Evolutionary conservation across 805 yeast species (phyloP).

Genomic region (Kregervanrija pseudodelftensis): DNA sequence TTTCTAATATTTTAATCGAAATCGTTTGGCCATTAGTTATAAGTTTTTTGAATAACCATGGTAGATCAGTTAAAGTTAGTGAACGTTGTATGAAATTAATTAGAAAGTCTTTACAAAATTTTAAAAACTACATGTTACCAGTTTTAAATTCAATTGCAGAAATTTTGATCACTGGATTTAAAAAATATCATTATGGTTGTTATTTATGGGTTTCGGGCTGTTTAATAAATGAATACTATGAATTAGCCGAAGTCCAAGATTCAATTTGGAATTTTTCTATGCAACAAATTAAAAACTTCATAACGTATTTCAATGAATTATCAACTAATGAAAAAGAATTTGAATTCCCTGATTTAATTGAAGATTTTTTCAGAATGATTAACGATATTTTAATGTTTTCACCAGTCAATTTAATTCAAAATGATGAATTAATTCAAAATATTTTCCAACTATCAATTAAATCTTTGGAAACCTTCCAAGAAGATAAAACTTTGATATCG

Average conservation of each 20-base stretch:
- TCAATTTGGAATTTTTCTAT: constrained; percentile 71
- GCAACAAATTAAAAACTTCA: constrained; percentile 56
- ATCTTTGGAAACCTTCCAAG: constrained; percentile 46
- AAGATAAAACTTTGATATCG: constrained; percentile 63
- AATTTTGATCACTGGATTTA: constrained; percentile 63
- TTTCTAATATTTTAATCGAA: constrained; percentile 46
- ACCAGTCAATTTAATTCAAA: constrained; percentile 45
- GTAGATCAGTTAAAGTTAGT: constrained; percentile 54
- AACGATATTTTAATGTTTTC: constrained; percentile 71
- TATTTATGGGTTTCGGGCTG: constrained; percentile 88
- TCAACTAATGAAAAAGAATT: constrained; percentile 18
- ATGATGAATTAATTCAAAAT: constrained; percentile 40
- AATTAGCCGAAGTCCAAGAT: constrained; percentile 37
- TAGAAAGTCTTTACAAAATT: constrained; percentile 57
- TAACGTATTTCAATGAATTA: constrained; percentile 30
- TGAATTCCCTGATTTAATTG: constrained; percentile 59
- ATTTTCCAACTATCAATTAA: constrained; percentile 54
- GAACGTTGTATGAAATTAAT: constrained; percentile 70
- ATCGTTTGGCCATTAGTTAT: constrained; percentile 52
- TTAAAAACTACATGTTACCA: constrained; percentile 47
- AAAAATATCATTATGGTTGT: constrained; percentile 65
- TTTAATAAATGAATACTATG: constrained; percentile 65
- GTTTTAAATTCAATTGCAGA: constrained; percentile 60
- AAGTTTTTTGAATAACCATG: constrained; percentile 44
- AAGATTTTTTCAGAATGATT: constrained; percentile 81